phyloP scores from a whole-genome alignment of 2,329 filamentous ascomycete species.

The Phaeosphaeriaceae sp. region DNA sequence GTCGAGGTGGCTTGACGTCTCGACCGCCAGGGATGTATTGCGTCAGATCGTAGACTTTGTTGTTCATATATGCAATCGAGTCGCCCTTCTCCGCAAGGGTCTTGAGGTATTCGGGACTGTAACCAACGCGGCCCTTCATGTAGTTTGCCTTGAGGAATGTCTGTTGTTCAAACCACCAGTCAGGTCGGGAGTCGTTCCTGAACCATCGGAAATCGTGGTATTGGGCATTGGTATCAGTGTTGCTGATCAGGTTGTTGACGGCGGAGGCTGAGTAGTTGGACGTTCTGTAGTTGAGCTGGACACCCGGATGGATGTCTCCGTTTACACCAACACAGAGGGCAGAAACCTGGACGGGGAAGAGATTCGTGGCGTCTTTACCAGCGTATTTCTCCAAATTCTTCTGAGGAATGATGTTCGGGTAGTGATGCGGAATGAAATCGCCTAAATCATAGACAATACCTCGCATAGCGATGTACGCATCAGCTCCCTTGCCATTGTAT shows the following conservation, averaged over 20 bases:
- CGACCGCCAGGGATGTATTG: slow-evolving; percentile 81
- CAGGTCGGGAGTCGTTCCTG: slow-evolving; percentile 79
- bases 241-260: slow-evolving; percentile 68
- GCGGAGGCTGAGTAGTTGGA: slow-evolving; percentile 71
- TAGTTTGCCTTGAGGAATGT: slow-evolving; percentile 76
- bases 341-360: slow-evolving; percentile 95
- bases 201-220: slow-evolving; percentile 95
- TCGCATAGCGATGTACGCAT: slow-evolving; percentile 80
- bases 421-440: slow-evolving; percentile 76
- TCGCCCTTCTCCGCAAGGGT: slow-evolving; percentile 71
- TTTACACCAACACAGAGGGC: slow-evolving; percentile 83
- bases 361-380: slow-evolving; percentile 81
- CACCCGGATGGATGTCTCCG: slow-evolving; percentile 70
- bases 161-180: slow-evolving; percentile 95
- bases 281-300: slow-evolving; percentile 84
- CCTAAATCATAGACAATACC: slow-evolving; percentile 87
- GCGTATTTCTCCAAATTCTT: slow-evolving; percentile 79
- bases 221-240: slow-evolving; percentile 72
- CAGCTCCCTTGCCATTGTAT: slow-evolving; percentile 73
- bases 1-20: slow-evolving; percentile 61
- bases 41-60: slow-evolving; percentile 87
- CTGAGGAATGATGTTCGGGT: slow-evolving; percentile 70
- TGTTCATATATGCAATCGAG: slow-evolving; percentile 79
- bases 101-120: slow-evolving; percentile 76
- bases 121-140: slow-evolving; percentile 87